phyloP scores from a whole-genome alignment of 2,329 filamentous ascomycete genomes.

The Sporothrix schenckii region DNA sequence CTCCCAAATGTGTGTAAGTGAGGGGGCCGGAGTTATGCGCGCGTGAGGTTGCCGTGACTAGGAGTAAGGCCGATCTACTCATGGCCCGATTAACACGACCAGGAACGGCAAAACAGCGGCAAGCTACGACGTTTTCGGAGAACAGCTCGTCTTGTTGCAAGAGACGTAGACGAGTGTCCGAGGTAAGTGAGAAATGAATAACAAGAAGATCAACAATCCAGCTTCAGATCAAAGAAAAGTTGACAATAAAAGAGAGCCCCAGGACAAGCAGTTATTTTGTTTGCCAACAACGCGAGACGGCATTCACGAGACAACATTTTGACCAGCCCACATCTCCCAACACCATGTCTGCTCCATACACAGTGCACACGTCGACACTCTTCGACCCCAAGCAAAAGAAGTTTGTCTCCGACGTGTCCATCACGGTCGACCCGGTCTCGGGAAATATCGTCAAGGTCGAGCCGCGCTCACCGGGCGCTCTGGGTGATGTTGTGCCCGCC shows the following conservation, averaged over 20 bases:
- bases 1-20: neutral
- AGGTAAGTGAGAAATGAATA: neutral
- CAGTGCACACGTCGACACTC: slow-evolving; percentile 51
- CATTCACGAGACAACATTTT: neutral
- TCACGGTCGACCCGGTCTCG: slow-evolving; percentile 46
- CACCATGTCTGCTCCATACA: slow-evolving; percentile 34
- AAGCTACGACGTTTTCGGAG: neutral
- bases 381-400: slow-evolving; percentile 52
- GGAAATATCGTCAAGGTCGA: slow-evolving; percentile 47
- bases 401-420: slow-evolving; percentile 48
- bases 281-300: neutral
- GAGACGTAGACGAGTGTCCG: neutral
- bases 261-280: neutral
- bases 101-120: neutral
- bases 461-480: neutral
- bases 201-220: neutral
- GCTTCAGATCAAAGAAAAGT: neutral
- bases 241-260: neutral
- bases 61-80: neutral
- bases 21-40: neutral
- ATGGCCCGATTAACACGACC: neutral
- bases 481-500: neutral
- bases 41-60: neutral
- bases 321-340: neutral
- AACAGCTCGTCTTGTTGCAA: neutral